Evolutionary conservation across 768 basidiomycete species (phyloP).

Genomic region (Suillus decipiens): DNA sequence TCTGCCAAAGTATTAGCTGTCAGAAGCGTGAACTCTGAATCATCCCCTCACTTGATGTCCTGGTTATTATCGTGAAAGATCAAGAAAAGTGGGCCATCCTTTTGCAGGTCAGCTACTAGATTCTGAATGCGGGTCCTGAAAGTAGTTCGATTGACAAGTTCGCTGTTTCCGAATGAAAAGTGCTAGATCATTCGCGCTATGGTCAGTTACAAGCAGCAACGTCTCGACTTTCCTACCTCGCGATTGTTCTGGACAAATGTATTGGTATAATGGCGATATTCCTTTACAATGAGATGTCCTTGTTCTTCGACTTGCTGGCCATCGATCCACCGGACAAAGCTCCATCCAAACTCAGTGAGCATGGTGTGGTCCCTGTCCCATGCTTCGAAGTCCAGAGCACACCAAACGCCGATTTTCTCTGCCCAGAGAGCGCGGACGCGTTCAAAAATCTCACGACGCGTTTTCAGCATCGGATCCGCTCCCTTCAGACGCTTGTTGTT

Average conservation of each 20-base stretch:
- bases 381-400: constrained; percentile 78
- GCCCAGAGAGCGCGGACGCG: constrained; percentile 64
- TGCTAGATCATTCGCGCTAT: constrained; percentile 39
- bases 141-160: constrained; percentile 47
- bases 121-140: constrained; percentile 55
- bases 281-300: constrained; percentile 67
- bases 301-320: constrained; percentile 47
- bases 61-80: constrained; percentile 79
- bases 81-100: constrained; percentile 66
- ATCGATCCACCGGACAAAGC: constrained; percentile 55
- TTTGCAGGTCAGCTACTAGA: constrained; percentile 42
- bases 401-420: constrained; percentile 68
- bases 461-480: constrained; percentile 51
- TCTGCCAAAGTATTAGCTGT: constrained; percentile 34
- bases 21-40: neutral
- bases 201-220: neutral
- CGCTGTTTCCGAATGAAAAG: constrained; percentile 67
- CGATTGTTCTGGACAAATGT: constrained; percentile 65
- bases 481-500: constrained; percentile 79
- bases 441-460: constrained; percentile 68
- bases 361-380: constrained; percentile 78
- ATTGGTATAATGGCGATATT: constrained; percentile 59
- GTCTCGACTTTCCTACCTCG: constrained; percentile 43
- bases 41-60: constrained; percentile 65
- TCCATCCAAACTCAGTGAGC: constrained; percentile 86